Conservation (phyloP, 805 yeast species). For the Cyberlindnera mrakii region DNA sequence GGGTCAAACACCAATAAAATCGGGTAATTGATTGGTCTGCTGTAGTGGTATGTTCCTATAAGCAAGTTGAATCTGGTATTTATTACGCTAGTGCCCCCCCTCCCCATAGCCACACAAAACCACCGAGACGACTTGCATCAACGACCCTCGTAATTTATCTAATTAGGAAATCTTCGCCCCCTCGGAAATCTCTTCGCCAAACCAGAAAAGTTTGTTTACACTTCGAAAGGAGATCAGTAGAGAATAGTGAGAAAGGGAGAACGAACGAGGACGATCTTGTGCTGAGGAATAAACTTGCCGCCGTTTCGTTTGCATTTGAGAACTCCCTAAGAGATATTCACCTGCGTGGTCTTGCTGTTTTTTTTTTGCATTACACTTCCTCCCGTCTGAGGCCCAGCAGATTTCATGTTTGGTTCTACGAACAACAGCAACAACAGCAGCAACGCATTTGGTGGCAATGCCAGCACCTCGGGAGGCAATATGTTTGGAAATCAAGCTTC, state of each 20-base stretch:
- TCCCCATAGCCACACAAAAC: no score
- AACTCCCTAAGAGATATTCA: background rate
- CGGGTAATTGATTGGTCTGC: no score
- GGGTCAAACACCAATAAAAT: no score
- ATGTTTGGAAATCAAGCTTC: constrained; percentile 9
- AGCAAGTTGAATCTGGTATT: no score
- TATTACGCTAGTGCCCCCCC: no score
- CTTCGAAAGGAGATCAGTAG: background rate
- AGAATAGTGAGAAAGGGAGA: background rate
- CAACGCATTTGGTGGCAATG: no score
- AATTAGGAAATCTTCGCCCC: background rate
- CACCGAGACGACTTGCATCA: no score
- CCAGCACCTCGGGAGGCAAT: constrained; percentile 3
- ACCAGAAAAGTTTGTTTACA: constrained; percentile 3
- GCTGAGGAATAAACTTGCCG: no score
- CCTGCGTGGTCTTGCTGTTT: no score
- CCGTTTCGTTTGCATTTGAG: background rate
- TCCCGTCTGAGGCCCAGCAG: background rate
- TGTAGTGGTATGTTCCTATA: no score
- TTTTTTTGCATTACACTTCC: no score
- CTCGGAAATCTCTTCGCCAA: background rate
- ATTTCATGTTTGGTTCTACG: constrained; percentile 12
- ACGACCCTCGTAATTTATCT: no score
- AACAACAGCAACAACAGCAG: constrained; percentile 6
- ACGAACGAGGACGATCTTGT: background rate